Evolutionary conservation across 108 stramenopile genomes (phyloP), one percentile per base, ranked within the genome.

Genomic region (Skeletonema menzelii): DNA sequence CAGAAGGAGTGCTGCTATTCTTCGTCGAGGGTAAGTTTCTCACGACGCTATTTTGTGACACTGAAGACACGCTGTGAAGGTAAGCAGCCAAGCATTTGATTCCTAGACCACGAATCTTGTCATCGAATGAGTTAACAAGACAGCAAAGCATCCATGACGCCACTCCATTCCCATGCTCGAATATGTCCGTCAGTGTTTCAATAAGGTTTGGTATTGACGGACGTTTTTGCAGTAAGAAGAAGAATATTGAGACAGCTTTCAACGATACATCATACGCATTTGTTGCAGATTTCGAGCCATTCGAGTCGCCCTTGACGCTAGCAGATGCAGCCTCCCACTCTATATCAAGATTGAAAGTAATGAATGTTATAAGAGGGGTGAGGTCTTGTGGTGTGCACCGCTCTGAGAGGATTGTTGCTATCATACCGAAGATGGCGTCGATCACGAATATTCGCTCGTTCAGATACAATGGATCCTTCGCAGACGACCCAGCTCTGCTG

Each of bases 61-160:
- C 67, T 30, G 63, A 60, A 31, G 76, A 35, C 15, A 78, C 74
- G 28, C 24, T 20, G 17, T 75, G 72, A 35, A 93, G 44, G 67
- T 85, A 89, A 8, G 82, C 79, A 61, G 72, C 70, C 15, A 94
- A 37, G 58, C 84, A 87, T 73, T 85, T 82, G 27, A 94, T 82
- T 10, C 93, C 93, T 13, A 91, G 46, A 0, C 82, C 84, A 4
- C 88, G 65, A 7, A 91, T 82, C 14, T 59, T 46, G 61, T 94
- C 93, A 55, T 88, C 88, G 37, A 72, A 80, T 35, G 85, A 80
- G 56, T 94, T 90, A 3, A 91, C 88, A 46, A 94, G 34, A 19
- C 86, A 69, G 58, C 84, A 89, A 8, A 94, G 67, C 26, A 94
- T 82, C 93, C 93, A 94, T 19, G 83, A 86, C 34, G 77, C 86